Percentiles rank a stretch among this genome's conserved stretches.
Evolutionary conservation across 1,284 basidiomycete genomes (phyloP).

Genomic region (Thecaphora frezii): DNA sequence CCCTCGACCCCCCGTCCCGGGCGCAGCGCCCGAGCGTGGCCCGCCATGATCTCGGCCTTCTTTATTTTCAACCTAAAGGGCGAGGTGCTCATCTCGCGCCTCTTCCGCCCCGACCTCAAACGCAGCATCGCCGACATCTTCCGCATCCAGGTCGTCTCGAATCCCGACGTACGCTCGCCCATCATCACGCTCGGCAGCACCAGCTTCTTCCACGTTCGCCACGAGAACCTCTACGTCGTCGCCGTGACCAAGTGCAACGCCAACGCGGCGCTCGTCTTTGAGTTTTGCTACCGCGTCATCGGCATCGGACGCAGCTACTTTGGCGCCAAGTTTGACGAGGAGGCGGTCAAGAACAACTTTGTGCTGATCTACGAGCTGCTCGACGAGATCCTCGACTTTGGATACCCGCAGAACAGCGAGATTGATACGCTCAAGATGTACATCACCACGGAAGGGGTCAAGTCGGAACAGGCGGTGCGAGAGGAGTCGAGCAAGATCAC

Average conservation of each 20-base stretch:
- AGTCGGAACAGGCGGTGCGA: conserved; percentile 72
- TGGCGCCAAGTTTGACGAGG: conserved; percentile 95
- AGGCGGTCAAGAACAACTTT: conserved; percentile 95
- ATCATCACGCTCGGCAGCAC: conserved; percentile 97
- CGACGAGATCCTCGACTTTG: conserved; percentile 88
- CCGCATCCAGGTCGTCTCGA: conserved; percentile 87
- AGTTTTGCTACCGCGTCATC: conserved; percentile 94
- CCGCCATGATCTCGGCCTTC: conserved; percentile 68
- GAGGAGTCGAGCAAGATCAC: conserved; percentile 97
- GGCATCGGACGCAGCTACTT: conserved; percentile 91
- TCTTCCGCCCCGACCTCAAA: conserved; percentile 53
- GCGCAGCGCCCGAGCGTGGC: too few species aligned
- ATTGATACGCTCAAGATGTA: conserved; percentile 96
- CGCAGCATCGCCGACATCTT: conserved; percentile 55
- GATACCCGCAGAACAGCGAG: conserved; percentile 99
- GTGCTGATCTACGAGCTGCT: conserved; percentile 54
- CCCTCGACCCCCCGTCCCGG: too few species aligned
- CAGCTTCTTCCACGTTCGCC: conserved; percentile 92
- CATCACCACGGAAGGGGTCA: conserved; percentile 94
- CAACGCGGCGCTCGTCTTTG: conserved; percentile 95
- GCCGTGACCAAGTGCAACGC: conserved; percentile 97
- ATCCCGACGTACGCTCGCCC: conserved; percentile 91
- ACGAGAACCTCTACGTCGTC: conserved; percentile 92
- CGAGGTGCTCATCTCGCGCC: conserved; percentile 65
- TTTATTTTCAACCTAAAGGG: conserved; percentile 98